Conservation (phyloP, 176 grass and related monocot species). For the Poa pratensis region DNA sequence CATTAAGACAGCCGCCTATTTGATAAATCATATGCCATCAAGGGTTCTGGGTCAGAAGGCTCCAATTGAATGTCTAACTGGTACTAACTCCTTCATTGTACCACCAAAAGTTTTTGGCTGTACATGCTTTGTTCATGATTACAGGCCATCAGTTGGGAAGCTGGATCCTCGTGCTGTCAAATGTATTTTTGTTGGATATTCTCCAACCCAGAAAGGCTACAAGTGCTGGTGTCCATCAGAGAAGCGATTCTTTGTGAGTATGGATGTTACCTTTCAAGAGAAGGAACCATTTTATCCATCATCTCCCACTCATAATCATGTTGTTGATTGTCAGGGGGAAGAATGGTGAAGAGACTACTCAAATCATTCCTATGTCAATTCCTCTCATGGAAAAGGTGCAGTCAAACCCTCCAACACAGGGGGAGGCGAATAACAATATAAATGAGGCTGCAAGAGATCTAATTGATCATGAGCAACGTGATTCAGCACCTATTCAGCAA, state of each 20-base stretch:
- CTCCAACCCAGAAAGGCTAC: background rate
- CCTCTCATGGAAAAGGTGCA: background rate
- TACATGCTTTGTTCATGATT: too few species aligned
- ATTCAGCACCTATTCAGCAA: too few species aligned
- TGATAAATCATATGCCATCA: too few species aligned
- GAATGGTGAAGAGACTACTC: background rate
- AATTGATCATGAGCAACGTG: background rate
- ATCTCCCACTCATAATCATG: background rate
- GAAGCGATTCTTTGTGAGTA: background rate
- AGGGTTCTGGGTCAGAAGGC: too few species aligned
- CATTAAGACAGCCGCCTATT: too few species aligned
- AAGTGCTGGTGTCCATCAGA: background rate
- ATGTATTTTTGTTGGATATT: background rate
- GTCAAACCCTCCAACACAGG: background rate
- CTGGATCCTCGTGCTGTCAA: too few species aligned
- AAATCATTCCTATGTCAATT: background rate
- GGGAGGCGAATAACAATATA: background rate
- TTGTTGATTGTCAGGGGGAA: background rate
- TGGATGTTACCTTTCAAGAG: background rate
- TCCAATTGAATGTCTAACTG: too few species aligned
- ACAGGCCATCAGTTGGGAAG: too few species aligned
- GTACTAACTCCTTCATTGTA: too few species aligned
- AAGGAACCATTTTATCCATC: background rate
- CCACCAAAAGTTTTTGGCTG: too few species aligned
- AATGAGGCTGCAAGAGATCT: background rate